phyloP scores from a whole-genome alignment of 2,329 filamentous ascomycete species.

The Westerdykella sp. region DNA sequence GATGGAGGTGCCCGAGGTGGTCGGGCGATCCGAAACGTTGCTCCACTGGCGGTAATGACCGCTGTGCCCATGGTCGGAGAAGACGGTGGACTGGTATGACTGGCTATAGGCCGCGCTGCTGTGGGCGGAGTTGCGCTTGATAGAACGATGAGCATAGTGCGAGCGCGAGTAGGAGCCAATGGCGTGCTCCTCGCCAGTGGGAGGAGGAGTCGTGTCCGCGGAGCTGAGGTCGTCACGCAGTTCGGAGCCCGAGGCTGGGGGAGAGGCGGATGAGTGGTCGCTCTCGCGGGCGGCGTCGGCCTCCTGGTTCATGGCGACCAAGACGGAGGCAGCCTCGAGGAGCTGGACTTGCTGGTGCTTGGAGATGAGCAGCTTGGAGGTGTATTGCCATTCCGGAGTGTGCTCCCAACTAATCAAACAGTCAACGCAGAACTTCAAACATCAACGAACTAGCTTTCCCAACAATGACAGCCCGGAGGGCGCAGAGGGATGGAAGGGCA shows the following conservation, averaged over 20 bases:
- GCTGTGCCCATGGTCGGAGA: conserved; percentile 50
- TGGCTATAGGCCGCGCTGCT: conserved; percentile 55
- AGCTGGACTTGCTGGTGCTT: conserved; percentile 99
- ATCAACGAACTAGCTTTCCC: conserved; percentile 1
- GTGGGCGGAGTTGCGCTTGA: conserved; percentile 45
- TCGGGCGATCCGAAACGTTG: conserved; percentile 62
- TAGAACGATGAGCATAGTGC: conserved; percentile 28
- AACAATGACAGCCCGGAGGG: conserved; percentile 7
- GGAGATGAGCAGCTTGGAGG: conserved; percentile 95
- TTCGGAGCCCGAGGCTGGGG: conserved; percentile 73
- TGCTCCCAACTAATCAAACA: conserved; percentile 82
- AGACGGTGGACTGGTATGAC: conserved; percentile 72
- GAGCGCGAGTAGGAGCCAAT: conserved; percentile 42
- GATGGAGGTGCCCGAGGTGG: conserved; percentile 57
- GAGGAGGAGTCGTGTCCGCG: conserved; percentile 86
- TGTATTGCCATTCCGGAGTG: conserved; percentile 94
- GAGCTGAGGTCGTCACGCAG: conserved; percentile 72
- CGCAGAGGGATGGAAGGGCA: conserved; percentile 25
- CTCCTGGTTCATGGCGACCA: conserved; percentile 79
- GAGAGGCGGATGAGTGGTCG: conserved; percentile 76
- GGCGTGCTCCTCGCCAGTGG: conserved; percentile 60
- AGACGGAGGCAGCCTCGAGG: conserved; percentile 90
- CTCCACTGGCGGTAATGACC: conserved; percentile 66
- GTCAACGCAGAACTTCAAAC: conserved; percentile 22
- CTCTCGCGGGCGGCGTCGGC: conserved; percentile 59